Base-by-base conservation (phyloP, 495 filamentous ascomycete genomes). In the Melanomma pulvis-pyrius region DNA sequence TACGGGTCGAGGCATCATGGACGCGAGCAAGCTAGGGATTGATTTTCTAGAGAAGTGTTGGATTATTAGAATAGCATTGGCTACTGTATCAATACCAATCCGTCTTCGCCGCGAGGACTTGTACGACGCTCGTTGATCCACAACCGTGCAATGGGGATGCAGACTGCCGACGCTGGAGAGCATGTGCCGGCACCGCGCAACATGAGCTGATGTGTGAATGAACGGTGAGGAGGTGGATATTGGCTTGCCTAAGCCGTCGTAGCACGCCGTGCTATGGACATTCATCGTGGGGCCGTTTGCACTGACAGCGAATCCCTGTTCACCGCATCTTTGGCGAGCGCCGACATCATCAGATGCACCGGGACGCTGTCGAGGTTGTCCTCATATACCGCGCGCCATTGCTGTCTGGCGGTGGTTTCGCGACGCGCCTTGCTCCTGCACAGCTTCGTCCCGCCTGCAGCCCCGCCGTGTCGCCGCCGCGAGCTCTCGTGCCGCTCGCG, bases 241-340 rank as follows among this genome's bases (percentile, higher is more conserved):
- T 17, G 21, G 3, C 44, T 52, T 61, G n/a, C 59, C 47, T 29
- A 19, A 48, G 12, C 6, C 2, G 57, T 29, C 21, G 36, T 48
- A 49, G 57, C 21, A 2, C n/a, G 11, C 17, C 13, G 21, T 19
- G 21, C 19, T 12, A 59, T 59, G 41, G 39, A 17, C 28, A 4
- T 50, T 13, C 17, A 44, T 63, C 2, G 36, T 22, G 48, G 50
- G 19, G 29, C 24, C 3, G 6, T 54, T 12, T 47, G 7, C 17
- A 19, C 32, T 52, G 63, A n/a, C 63, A 66, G 49, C 63, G 55
- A 61, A 66, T 66, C 63, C 63, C 34, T 59, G 63, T 59, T 66
- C 63, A 66, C 63, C 63, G 63, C 54, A 32, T n/a, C 17, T 66
- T 66, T 46, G 60, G 63, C 63, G 63, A 65, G 59, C 46, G 15